Evolutionary conservation across 345 rosid genomes (phyloP), one percentile per base, ranked within the genome.

Genomic region (Pistacia atlantica): DNA sequence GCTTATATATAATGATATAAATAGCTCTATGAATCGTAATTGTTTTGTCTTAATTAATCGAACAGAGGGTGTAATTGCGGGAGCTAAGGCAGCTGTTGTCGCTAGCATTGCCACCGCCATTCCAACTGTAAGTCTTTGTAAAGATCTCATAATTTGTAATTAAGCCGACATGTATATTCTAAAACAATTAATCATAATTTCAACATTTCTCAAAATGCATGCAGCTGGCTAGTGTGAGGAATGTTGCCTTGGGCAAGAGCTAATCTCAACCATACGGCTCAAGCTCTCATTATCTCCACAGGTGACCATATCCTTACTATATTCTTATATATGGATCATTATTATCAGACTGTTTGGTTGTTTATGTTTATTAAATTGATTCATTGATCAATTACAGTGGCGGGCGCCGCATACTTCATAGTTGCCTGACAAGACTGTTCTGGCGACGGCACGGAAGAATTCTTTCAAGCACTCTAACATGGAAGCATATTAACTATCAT

Each of bases 401-500:
- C 98, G 16, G 92, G 93, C 65, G 97, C 98, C 9, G 97, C 98
- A 5, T 95, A 90, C 85, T 95, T 95, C 80, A 92, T 95, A 73
- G 93, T 90, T 16, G 97, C 98, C 98, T 11, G 98, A 95, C 89
- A 95, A 93, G 93, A 93, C 99, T 49, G 89, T 95, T 78, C 83
- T 95, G 74, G 90, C 89, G 13, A 90, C 90, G 0, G 98, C 98
- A 63, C 80, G 98, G 79, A 92, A 46, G 84, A 91, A 91, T 81
- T 91, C 96, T 71, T 88, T 91, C 87, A 86, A 81, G 64, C 61
- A 82, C 13, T 64, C 80, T n/a, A 80, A 75, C 75, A 71, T 51
- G 46, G 46, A 42, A 42, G 9, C 46, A 42, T 42, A 5, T 8
- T 42, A 42, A 10, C 46, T 42, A 42, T 42, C 46, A 1, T 42